Evolutionary conservation across 345 rosid genomes (phyloP), one percentile per base, ranked within the genome.

Genomic region (Boechera stricta): DNA sequence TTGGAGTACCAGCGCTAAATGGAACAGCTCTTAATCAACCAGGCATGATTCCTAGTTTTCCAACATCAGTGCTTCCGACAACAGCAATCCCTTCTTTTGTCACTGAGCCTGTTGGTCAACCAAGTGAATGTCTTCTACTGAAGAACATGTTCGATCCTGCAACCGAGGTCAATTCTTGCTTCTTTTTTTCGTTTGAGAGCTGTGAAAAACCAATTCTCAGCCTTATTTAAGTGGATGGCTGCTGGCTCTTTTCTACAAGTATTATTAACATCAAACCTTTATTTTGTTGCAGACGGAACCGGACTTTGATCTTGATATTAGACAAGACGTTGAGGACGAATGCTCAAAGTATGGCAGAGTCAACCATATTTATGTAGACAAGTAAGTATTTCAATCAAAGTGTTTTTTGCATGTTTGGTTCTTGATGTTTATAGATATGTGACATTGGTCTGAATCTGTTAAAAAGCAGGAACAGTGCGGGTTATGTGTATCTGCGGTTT

Each of bases 131-230:
- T 72, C 85, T 94, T 73, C 77, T 94, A 75, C 83, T 94, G 83
- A 91, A 94, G 83, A 94, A 94, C 76, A 83, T 94, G 92, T 94
- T 94, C 76, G 98, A 91, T 83, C 93, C 97, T 70, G 88, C 87
- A 12, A 84, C 96, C 1, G 98, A 94, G 97, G 98, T 94, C 1
- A 15, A 7, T 66, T 36, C 63, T 39, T 77, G 55, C 35, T 28
- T 44, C 69, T 77, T 59, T 6, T 28, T 6, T 48, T 16, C 16
- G 10, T 31, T 60, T 13, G 16, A 7, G 36, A 29, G 55, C 38
- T 70, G 58, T 36, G 29, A 10, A 16, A 51, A 29, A 39, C 6
- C 4, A 9, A 54, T 31, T 71, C 28, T 61, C 52, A 21, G 73
- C 18, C 64, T 42, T 55, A 18, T 39, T 18, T 47, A 6, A 67